Conservation (phyloP, 192 early-diverging fungal species). For the Backusella macrospora region DNA sequence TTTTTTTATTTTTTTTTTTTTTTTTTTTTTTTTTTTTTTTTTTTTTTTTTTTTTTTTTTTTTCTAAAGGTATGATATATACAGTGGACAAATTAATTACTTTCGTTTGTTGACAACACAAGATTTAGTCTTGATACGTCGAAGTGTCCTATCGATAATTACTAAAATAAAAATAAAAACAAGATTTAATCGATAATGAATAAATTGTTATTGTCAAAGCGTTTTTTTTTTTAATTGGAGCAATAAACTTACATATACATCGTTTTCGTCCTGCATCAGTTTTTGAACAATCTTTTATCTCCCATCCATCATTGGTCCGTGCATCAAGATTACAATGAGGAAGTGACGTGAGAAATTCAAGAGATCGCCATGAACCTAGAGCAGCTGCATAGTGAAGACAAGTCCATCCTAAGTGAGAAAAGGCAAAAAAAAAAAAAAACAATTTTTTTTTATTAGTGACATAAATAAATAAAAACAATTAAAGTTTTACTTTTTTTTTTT, state of each 20-base stretch:
- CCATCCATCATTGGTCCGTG: constrained; percentile 19
- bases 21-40: not conserved
- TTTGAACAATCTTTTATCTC: constrained; percentile 31
- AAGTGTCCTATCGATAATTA: constrained; percentile 4
- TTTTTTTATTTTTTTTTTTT: constrained; percentile 9
- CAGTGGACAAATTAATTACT: constrained; percentile 18
- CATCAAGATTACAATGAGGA: constrained; percentile 16
- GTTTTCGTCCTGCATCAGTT: constrained; percentile 6
- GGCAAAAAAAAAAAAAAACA: not conserved
- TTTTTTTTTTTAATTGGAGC: not conserved
- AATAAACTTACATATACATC: constrained; percentile 26
- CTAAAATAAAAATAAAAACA: constrained; percentile 8
- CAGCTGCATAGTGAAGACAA: constrained; percentile 34
- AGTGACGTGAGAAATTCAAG: constrained; percentile 23
- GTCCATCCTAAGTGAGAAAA: constrained; percentile 25
- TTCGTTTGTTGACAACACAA: constrained; percentile 10
- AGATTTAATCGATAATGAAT: not conserved
- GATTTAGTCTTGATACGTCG: constrained; percentile 1
- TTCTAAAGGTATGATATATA: constrained; percentile 8
- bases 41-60: constrained; percentile 6
- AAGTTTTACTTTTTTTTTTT: not conserved
- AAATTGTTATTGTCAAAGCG: not conserved
- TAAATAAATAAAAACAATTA: constrained; percentile 9
- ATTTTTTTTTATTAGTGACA: not conserved
- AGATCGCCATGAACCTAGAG: constrained; percentile 25